Base-by-base conservation (phyloP, 228 moss, liverwort and hornwort genomes). In the Sphagnum magellanicum region DNA sequence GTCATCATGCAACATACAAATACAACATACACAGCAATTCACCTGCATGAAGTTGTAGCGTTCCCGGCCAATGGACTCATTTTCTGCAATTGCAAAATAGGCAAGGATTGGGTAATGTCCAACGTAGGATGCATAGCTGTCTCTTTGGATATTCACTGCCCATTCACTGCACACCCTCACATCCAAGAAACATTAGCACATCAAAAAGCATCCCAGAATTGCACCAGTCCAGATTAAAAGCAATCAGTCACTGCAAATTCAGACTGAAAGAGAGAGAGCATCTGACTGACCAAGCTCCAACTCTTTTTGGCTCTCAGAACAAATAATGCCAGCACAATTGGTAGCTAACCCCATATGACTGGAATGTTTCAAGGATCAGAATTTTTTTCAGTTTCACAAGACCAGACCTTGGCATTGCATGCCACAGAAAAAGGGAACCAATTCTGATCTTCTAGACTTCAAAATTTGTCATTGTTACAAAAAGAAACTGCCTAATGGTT, bases 101-200 rank as follows among this genome's bases (percentile, higher is more conserved):
- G 83, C 14, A 59, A 97, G 77, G 6, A 97, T 82, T 63, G 97
- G 93, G 63, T 89, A 82, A 68, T 93, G 97, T 10, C 97, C 97
- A 9, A 93, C 88, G 60, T 97, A 97, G 0, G 97, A 91, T 5
- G 97, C 93, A 70, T 90, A 97, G 68, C 97, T 91, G 67, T 93
- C 97, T 65, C 91, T 81, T 67, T 97, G 93, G 60, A 97, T 97
- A 74, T 97, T 97, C 50, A 97, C 96, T 53, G 96, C 96, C 96
- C 96, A 97, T 60, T 97, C 96, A 75, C 91, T 89, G 83, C 63
- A 32, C 32, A 32, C 32, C 32, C 32, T 32, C 32, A 32, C 50
- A 3, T 5, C 47, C 16, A 63, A 9, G 61, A 60, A 63, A 72
- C 55, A 2, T 8, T 12, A 55, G 8, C 8, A 12, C 55, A 55